Evolutionary conservation across 2,329 filamentous ascomycete genomes (phyloP).

Genomic region (Penicillium sp.): DNA sequence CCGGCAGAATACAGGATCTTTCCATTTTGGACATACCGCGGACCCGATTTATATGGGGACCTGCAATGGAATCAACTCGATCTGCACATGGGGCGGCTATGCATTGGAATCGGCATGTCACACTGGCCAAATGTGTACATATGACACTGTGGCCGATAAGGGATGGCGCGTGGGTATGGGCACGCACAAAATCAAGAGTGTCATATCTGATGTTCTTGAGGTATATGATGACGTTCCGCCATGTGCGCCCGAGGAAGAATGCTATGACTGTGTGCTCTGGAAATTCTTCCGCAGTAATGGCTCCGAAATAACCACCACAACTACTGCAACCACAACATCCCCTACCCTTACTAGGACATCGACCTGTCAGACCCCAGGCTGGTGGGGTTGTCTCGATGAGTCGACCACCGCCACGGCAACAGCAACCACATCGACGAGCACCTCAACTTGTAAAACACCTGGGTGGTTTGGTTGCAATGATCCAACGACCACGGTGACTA

Average conservation of each 20-base stretch:
- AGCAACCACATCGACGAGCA: conserved; percentile 31
- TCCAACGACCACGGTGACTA: conserved; percentile 32
- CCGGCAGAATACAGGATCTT: conserved; percentile 70
- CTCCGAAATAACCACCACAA: conserved; percentile 65
- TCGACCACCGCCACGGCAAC: conserved; percentile 37
- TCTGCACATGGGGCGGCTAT: conserved; percentile 88
- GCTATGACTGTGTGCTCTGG: conserved; percentile 88
- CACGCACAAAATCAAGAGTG: conserved; percentile 83
- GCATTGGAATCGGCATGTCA: conserved; percentile 93
- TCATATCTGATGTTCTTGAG: conserved; percentile 82
- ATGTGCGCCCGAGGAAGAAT: conserved; percentile 73
- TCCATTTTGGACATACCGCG: conserved; percentile 92
- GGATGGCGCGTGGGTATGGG: conserved; percentile 89
- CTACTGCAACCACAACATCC: conserved; percentile 57
- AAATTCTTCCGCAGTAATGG: conserved; percentile 93
- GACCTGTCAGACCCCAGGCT: conserved; percentile 87
- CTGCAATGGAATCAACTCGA: conserved; percentile 84
- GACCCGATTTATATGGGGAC: conserved; percentile 93
- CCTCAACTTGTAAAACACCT: conserved; percentile 36
- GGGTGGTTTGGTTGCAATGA: conserved; percentile 44
- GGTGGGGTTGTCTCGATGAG: conserved; percentile 68
- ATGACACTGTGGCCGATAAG: conserved; percentile 87
- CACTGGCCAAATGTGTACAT: conserved; percentile 80
- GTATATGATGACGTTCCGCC: conserved; percentile 76
- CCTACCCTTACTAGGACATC: conserved; percentile 69